Percentiles rank a stretch among this genome's conserved stretches.
phyloP scores from a whole-genome alignment of 345 rosid genomes.

The Heritiera fomes region DNA sequence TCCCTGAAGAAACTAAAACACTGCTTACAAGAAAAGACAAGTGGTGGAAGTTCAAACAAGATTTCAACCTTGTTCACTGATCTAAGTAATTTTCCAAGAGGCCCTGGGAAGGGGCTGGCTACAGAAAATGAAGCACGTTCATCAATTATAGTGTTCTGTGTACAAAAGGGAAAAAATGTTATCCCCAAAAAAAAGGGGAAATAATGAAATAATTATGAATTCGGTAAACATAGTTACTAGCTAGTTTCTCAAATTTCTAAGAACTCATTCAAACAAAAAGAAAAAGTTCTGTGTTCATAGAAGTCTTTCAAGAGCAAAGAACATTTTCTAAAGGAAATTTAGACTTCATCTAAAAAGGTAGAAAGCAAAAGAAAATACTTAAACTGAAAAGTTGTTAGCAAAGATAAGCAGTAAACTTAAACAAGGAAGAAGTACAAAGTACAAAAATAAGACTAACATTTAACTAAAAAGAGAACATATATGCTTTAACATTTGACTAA shows the following conservation, averaged over 20 bases:
- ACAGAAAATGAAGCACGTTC: conserved; percentile 80
- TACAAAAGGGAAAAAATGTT: conserved; percentile 3
- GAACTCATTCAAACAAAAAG: conserved; percentile 7
- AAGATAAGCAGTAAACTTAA: neutral
- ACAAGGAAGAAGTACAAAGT: neutral
- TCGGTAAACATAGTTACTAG: neutral
- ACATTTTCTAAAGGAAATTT: neutral
- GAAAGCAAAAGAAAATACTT: neutral
- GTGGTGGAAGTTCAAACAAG: conserved; percentile 12
- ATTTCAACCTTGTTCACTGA: conserved; percentile 63
- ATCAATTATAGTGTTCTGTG: conserved; percentile 77
- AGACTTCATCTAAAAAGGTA: neutral
- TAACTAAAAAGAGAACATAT: neutral
- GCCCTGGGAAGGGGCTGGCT: conserved; percentile 68
- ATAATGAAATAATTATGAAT: conserved; percentile 6
- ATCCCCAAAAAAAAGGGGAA: neutral
- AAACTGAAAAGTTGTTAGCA: neutral
- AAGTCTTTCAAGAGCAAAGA: neutral
- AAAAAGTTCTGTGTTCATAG: neutral
- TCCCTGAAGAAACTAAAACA: neutral
- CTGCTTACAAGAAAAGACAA: conserved; percentile 16
- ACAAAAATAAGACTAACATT: neutral
- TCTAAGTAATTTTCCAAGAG: conserved; percentile 55
- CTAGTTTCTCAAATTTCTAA: conserved; percentile 13
- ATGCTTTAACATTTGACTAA: neutral